A percentile compares a stretch with the other conserved stretches of the same genome.
Conservation (phyloP, 2,329 filamentous ascomycete species). For the Cladorrhinum sp. region DNA sequence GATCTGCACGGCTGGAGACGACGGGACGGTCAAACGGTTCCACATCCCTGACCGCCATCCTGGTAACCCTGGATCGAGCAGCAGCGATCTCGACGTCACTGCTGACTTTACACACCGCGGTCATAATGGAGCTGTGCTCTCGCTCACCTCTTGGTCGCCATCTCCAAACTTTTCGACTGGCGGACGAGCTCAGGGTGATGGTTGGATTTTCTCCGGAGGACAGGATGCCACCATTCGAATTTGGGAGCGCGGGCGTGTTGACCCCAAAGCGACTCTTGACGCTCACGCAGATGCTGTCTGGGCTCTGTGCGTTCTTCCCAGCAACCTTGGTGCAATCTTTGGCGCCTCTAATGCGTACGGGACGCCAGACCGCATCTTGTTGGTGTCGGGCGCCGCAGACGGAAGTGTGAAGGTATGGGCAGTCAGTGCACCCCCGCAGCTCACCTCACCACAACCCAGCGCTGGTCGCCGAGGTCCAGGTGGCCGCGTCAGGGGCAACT, state of each 20-base stretch:
- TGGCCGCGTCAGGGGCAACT: conserved; percentile 79
- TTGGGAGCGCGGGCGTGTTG: conserved; percentile 91
- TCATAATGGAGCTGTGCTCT: conserved; percentile 86
- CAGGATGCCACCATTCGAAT: conserved; percentile 91
- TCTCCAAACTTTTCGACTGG: conserved; percentile 87
- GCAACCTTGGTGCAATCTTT: conserved; percentile 76
- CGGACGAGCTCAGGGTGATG: conserved; percentile 82
- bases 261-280: conserved; percentile 90
- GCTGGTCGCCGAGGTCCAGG: conserved; percentile 54
- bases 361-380: conserved; percentile 76
- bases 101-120: conserved; percentile 95
- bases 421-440: conserved; percentile 83
- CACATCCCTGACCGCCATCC: conserved; percentile 81
- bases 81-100: conserved; percentile 82
- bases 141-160: conserved; percentile 80
- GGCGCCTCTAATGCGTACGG: conserved; percentile 73
- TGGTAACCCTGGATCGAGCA: conserved; percentile 42
- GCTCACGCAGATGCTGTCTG: conserved; percentile 95
- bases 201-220: conserved; percentile 97
- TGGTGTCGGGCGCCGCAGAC: conserved; percentile 90
- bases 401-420: conserved; percentile 93
- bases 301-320: conserved; percentile 88
- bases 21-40: conserved; percentile 95
- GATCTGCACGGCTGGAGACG: conserved; percentile 93
- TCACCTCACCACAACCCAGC: conserved; percentile 75